Conservation (phyloP, 1,139 yeast genomes). For the Citeromyces hawaiiensis region DNA sequence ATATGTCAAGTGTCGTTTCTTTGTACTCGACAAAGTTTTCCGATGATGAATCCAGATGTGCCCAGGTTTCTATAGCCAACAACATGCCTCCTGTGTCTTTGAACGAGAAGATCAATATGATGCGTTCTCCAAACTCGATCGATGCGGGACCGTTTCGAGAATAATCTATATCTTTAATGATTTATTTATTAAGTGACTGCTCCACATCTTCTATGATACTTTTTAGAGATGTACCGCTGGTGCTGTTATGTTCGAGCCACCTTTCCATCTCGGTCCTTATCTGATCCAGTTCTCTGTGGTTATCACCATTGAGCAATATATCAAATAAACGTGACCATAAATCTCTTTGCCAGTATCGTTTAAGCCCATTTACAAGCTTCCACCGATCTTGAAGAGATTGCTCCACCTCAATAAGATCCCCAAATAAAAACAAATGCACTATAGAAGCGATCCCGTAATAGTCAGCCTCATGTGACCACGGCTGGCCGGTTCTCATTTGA, state of each 20-base stretch:
- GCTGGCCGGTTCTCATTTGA: constrained; percentile 45
- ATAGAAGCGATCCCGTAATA: constrained; percentile 70
- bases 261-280: not conserved
- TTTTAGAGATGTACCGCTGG: not conserved
- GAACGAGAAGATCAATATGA: not conserved
- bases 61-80: not conserved
- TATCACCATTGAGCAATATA: constrained; percentile 33
- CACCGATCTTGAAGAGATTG: constrained; percentile 16
- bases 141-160: not conserved
- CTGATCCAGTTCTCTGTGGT: not conserved
- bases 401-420: constrained; percentile 34
- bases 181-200: not conserved
- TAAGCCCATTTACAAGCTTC: constrained; percentile 31
- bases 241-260: not conserved
- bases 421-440: constrained; percentile 61
- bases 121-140: not conserved
- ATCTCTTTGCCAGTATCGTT: constrained; percentile 67
- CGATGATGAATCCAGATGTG: not conserved
- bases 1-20: not conserved
- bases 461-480: constrained; percentile 80
- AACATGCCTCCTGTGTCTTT: constrained; percentile 1
- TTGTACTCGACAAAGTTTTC: not conserved
- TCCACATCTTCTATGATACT: not conserved
- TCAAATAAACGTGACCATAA: constrained; percentile 65
- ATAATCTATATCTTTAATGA: not conserved